Conservation (phyloP, 2,329 filamentous ascomycete species). For the Alternaria sp. region DNA sequence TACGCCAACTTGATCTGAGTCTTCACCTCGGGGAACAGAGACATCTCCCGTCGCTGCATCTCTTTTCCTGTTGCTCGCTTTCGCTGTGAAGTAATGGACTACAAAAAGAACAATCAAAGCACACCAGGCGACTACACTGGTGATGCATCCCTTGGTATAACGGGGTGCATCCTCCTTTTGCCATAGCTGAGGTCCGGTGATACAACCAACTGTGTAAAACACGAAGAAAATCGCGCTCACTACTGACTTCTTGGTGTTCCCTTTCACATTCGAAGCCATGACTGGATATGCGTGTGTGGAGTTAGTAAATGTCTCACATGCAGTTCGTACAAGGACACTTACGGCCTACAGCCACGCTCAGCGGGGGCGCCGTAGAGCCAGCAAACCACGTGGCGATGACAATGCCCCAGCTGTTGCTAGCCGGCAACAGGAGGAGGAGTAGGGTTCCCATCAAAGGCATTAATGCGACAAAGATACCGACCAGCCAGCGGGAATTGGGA, state of each 20-base stretch:
- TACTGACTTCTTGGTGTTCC: slow-evolving; percentile 58
- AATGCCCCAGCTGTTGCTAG: slow-evolving; percentile 29
- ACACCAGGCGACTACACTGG: slow-evolving; percentile 56
- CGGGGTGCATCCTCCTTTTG: slow-evolving; percentile 50
- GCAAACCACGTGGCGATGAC: slow-evolving; percentile 60
- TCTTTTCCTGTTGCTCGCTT: background rate
- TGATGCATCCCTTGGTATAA: slow-evolving; percentile 59
- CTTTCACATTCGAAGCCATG: no score
- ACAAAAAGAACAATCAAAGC: background rate
- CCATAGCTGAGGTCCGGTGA: slow-evolving; percentile 60
- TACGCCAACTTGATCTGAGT: no score
- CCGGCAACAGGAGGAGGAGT: no score
- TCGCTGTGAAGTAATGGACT: background rate
- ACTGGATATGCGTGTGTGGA: no score
- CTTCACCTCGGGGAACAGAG: no score
- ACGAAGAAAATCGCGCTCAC: slow-evolving; percentile 61
- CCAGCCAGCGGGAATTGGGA: slow-evolving; percentile 51
- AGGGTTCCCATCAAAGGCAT: no score
- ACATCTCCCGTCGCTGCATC: no score
- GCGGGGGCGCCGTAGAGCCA: slow-evolving; percentile 54
- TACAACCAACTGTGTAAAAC: slow-evolving; percentile 59
- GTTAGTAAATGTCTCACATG: no score
- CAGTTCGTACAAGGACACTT: no score
- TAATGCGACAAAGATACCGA: no score
- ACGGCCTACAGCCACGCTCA: slow-evolving; percentile 52